A percentile compares a stretch with the other conserved stretches of the same genome.
Conservation (phyloP, 768 basidiomycete genomes). For the Lactarius psammicola region DNA sequence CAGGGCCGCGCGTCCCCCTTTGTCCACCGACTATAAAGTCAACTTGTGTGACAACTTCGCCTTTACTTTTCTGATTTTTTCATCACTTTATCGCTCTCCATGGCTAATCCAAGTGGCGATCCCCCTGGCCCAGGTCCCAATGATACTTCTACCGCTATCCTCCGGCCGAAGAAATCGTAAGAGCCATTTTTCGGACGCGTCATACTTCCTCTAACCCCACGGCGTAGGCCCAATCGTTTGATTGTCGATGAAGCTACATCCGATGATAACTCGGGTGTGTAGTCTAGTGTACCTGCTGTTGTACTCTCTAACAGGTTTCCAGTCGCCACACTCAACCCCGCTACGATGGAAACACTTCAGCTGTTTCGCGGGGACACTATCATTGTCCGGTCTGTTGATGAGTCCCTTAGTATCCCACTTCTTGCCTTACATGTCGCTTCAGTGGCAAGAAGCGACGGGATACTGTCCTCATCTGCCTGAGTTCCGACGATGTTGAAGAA, state of each 20-base stretch:
- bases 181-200: constrained; percentile 35
- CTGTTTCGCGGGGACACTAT: constrained; percentile 98
- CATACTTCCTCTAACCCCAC: constrained; percentile 26
- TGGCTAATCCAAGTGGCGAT: constrained; percentile 84
- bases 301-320: constrained; percentile 4
- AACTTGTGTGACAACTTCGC: not conserved
- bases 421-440: constrained; percentile 1
- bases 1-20: constrained; percentile 28
- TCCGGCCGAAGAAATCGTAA: constrained; percentile 97
- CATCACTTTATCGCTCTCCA: constrained; percentile 27
- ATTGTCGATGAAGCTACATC: constrained; percentile 92
- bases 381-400: constrained; percentile 71
- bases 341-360: constrained; percentile 91
- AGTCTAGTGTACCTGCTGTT: not conserved
- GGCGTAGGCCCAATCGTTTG: constrained; percentile 86
- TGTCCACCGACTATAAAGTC: constrained; percentile 20
- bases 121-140: constrained; percentile 81
- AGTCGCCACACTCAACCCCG: constrained; percentile 95
- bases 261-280: constrained; percentile 93
- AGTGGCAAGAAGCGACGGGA: constrained; percentile 98
- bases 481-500: constrained; percentile 95
- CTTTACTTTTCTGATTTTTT: constrained; percentile 3
- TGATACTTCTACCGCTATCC: constrained; percentile 91
- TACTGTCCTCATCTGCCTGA: constrained; percentile 95
- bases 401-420: not conserved